phyloP scores from a whole-genome alignment of 2,329 filamentous ascomycete species.

The Penicillium oxalicum region DNA sequence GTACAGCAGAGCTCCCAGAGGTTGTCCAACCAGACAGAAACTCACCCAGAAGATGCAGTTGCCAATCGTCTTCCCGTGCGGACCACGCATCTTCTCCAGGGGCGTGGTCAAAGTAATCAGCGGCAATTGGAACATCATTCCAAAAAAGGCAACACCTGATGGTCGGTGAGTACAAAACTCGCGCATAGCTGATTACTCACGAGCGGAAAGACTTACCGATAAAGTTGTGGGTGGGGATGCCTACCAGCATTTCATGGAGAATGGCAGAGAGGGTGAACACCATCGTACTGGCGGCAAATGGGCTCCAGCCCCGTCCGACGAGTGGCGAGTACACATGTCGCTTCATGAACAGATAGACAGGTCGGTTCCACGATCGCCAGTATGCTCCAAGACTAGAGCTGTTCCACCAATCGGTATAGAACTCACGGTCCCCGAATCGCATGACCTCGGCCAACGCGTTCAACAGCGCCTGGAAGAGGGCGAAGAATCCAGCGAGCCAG shows the following conservation, averaged over 20 bases:
- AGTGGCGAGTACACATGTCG: constrained; percentile 88
- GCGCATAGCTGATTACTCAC: background rate
- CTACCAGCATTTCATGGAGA: constrained; percentile 86
- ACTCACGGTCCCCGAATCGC: constrained; percentile 84
- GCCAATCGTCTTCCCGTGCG: constrained; percentile 71
- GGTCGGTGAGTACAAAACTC: constrained; percentile 5
- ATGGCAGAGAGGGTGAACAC: constrained; percentile 87
- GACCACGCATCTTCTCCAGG: constrained; percentile 70
- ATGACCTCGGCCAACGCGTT: constrained; percentile 89
- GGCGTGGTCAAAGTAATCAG: constrained; percentile 75
- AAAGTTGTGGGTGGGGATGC: constrained; percentile 88
- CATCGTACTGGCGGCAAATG: constrained; percentile 62
- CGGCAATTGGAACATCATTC: constrained; percentile 90
- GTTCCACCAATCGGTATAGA: constrained; percentile 99
- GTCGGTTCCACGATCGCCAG: constrained; percentile 97
- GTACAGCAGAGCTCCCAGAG: constrained; percentile 83
- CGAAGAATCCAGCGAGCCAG: constrained; percentile 97
- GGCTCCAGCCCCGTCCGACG: constrained; percentile 73
- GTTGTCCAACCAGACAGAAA: constrained; percentile 93
- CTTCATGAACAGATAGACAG: constrained; percentile 94
- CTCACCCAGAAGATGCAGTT: constrained; percentile 96
- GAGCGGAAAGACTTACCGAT: constrained; percentile 55
- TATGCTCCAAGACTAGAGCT: constrained; percentile 77
- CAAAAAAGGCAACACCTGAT: constrained; percentile 78
- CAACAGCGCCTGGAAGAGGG: constrained; percentile 84